A percentile compares a stretch with the other conserved stretches of the same genome.
phyloP scores from a whole-genome alignment of 176 grass and related monocot species.

The Musa acuminata region DNA sequence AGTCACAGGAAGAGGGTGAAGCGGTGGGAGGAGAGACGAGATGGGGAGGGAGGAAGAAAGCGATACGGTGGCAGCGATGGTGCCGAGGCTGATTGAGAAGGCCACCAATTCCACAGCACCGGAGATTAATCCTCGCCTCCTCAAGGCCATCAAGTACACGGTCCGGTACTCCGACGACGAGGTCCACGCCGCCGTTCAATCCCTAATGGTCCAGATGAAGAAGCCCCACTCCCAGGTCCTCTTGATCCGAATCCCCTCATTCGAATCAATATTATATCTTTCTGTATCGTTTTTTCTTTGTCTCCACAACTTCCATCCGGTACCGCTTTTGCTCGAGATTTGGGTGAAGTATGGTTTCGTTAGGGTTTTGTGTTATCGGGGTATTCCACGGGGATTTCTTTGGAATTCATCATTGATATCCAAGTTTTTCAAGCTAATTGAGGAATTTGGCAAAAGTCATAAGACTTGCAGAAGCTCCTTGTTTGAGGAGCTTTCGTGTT shows the following conservation, averaged over 20 bases:
- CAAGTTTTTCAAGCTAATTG: background rate
- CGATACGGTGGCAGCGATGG: background rate
- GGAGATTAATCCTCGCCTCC: conserved; percentile 48
- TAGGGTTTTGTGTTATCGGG: background rate
- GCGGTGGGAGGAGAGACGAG: background rate
- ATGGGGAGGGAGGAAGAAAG: background rate
- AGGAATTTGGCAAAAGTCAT: background rate
- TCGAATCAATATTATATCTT: background rate
- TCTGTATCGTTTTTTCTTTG: background rate
- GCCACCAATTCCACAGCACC: conserved; percentile 60
- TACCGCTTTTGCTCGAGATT: background rate
- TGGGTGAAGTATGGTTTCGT: background rate
- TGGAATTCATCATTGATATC: background rate
- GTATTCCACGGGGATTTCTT: background rate
- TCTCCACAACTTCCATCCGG: background rate
- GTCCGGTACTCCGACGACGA: conserved; percentile 52
- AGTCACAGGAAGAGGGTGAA: background rate
- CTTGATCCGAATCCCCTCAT: background rate
- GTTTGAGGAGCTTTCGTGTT: background rate
- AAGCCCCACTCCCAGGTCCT: conserved; percentile 71
- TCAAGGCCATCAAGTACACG: conserved; percentile 67
- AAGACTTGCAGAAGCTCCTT: background rate
- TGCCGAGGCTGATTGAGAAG: conserved; percentile 47
- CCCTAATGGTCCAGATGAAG: conserved; percentile 62
- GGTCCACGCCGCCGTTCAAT: conserved; percentile 38